Base-by-base conservation (phyloP, 1,284 basidiomycete genomes). In the Ustilago xerochloae region DNA sequence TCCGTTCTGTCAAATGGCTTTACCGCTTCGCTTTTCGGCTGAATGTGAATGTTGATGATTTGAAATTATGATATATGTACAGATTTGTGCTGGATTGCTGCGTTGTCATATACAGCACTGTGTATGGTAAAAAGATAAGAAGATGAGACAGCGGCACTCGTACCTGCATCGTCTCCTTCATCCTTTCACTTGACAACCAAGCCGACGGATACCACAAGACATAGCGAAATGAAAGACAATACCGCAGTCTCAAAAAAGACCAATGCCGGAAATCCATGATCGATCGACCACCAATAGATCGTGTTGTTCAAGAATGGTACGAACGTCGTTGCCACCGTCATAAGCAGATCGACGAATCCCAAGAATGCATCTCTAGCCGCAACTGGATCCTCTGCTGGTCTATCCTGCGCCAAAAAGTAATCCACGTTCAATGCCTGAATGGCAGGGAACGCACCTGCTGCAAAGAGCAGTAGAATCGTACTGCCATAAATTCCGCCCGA, bases 361-460 rank as follows among this genome's bases (percentile, higher is more conserved):
- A 73, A 16, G 18, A 73, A 73, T 28, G 64, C 56, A 36, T 73
- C 70, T n/a, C 70, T 43, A 18, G 56, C 70, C 9, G 57, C 61
- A 5, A 63, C 54, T 4, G 49, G 57, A 28, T 73, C 64, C 6
- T 52, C 48, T 2, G 61, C 49, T 13, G 64, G 64, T 6, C 64
- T 51, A 22, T 68, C 33, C 18, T 73, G 61, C 8, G 70, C 70
- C 4, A 63, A 53, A 53, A 73, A 73, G 35, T 53, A 56, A 46
- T 73, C 70, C 33, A 73, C 64, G 26, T 32, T 38, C 24, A 73
- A 52, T 6, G 70, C 70, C n/a, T 63, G 64, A 1, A 73, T 56
- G 1, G 70, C 39, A 6, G 64, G 57, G 8, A 57, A 4, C 4
- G 64, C 60, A 10, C 64, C 61, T 6, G 64, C 26, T 12, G 45